Evolutionary conservation across 2,329 filamentous ascomycete species (phyloP).

Genomic region (Epichloe sibirici): DNA sequence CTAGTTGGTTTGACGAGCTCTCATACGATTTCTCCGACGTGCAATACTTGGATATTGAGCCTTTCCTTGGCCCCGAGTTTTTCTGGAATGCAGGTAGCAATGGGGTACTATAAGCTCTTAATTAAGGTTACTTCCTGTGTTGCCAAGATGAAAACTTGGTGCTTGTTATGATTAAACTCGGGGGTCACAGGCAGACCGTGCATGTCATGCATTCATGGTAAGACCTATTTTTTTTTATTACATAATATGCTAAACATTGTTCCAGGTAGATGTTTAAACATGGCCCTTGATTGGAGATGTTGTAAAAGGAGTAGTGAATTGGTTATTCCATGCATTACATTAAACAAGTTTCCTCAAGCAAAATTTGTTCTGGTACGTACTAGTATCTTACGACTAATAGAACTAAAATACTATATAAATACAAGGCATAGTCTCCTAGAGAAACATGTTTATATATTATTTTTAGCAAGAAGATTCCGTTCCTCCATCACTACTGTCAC

Average conservation of each 20-base stretch:
- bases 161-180: background rate
- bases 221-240: background rate
- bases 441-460: too few relatives aligned
- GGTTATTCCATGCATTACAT: background rate
- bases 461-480: too few relatives aligned
- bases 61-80: conserved; percentile 17
- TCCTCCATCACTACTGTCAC: too few relatives aligned
- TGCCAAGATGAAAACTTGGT: background rate
- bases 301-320: too few relatives aligned
- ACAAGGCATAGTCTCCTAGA: too few relatives aligned
- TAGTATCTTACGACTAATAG: too few relatives aligned
- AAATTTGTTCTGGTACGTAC: too few relatives aligned
- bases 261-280: background rate
- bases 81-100: conserved; percentile 1
- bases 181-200: background rate
- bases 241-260: background rate
- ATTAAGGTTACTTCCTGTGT: background rate
- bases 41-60: conserved; percentile 31
- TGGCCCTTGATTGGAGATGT: background rate
- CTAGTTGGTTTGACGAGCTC: conserved; percentile 27
- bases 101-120: background rate
- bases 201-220: background rate
- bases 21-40: conserved; percentile 31
- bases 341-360: background rate
- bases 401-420: too few relatives aligned